phyloP scores from a whole-genome alignment of 2,329 filamentous ascomycete genomes.

The Colletotrichum musae region DNA sequence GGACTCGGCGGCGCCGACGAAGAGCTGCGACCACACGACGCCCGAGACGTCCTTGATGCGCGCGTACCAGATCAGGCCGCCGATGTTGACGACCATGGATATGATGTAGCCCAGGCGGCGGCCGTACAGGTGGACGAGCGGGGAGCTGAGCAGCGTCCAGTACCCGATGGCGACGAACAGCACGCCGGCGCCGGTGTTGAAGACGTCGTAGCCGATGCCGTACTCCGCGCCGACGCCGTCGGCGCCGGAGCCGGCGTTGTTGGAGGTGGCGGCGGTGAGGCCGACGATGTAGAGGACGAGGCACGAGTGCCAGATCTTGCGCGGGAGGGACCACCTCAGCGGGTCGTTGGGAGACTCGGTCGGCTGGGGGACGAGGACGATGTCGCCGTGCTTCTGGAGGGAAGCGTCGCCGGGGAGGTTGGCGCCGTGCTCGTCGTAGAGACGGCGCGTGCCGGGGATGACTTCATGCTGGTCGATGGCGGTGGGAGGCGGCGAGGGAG shows the following conservation, averaged over 20 bases:
- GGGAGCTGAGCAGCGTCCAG: conserved; percentile 67
- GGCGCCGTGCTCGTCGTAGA: conserved; percentile 32
- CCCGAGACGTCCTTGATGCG: conserved; percentile 58
- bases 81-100: conserved; percentile 62
- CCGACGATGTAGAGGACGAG: conserved; percentile 68
- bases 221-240: conserved; percentile 65
- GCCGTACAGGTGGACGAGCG: conserved; percentile 68
- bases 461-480: conserved; percentile 16
- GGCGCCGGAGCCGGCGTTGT: conserved; percentile 67
- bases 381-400: conserved; percentile 53
- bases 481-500: conserved; percentile 11
- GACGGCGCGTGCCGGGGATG: conserved; percentile 38
- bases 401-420: conserved; percentile 30
- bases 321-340: conserved; percentile 61
- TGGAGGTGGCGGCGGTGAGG: conserved; percentile 69
- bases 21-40: conserved; percentile 69
- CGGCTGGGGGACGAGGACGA: conserved; percentile 68
- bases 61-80: conserved; percentile 69
- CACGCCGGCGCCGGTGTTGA: conserved; percentile 71
- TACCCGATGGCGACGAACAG: conserved; percentile 70
- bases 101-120: conserved; percentile 68
- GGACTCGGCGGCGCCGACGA: conserved; percentile 70
- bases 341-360: conserved; percentile 67
- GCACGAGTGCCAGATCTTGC: conserved; percentile 65
- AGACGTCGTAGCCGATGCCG: conserved; percentile 64